Conservation (phyloP, 768 basidiomycete genomes). For the Candolleomyces efflorescens region DNA sequence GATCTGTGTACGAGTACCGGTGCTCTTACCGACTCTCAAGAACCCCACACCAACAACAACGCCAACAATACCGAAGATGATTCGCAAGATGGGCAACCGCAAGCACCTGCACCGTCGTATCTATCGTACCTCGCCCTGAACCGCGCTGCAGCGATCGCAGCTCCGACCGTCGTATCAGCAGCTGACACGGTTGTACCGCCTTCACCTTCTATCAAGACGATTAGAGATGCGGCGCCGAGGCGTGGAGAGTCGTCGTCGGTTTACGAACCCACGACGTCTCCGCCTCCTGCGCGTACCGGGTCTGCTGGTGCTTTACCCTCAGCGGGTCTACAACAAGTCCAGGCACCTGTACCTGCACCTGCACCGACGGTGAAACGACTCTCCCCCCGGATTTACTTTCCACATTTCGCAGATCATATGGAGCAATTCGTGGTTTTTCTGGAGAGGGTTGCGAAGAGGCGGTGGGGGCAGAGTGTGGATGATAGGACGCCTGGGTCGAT, state of each 20-base stretch:
- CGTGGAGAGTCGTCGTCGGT: constrained; percentile 35
- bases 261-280: constrained; percentile 28
- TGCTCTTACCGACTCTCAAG: constrained; percentile 35
- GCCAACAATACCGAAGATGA: no score
- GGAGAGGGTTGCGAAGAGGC: constrained; percentile 73
- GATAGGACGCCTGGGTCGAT: constrained; percentile 22
- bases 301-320: constrained; percentile 9
- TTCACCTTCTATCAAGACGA: constrained; percentile 45
- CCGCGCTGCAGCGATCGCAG: constrained; percentile 36
- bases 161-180: constrained; percentile 33
- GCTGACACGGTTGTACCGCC: constrained; percentile 34
- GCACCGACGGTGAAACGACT: constrained; percentile 48
- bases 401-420: constrained; percentile 90
- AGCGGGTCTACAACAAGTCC: no score
- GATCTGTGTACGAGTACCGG: constrained; percentile 81
- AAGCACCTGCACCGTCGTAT: constrained; percentile 50
- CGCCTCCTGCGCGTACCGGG: constrained; percentile 23
- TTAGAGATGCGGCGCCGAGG: constrained; percentile 25
- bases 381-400: constrained; percentile 85
- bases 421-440: constrained; percentile 82
- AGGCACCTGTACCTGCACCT: constrained; percentile 18
- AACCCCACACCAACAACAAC: no score
- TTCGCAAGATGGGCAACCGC: no score
- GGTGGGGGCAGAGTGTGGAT: constrained; percentile 77
- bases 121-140: constrained; percentile 78